A percentile compares a stretch with the other conserved stretches of the same genome.
These are phyloP conservation scores for Iris macrosiphon DNA, from an alignment of 106 monocot species.

Conservation along the genomic window DNA sequence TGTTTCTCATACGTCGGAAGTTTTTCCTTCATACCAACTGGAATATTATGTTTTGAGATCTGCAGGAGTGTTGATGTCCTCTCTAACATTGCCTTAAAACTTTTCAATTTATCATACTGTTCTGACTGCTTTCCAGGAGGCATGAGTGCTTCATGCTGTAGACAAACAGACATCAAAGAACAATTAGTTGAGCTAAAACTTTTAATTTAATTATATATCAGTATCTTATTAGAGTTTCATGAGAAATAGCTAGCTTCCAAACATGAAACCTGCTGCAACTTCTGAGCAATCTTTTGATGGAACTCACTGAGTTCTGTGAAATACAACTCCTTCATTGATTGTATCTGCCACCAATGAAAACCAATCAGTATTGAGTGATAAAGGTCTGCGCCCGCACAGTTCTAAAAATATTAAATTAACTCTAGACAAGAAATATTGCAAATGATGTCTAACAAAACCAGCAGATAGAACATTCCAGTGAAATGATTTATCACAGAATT, in stretches of 20 bases:
- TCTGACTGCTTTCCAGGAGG: slow-evolving; percentile 24
- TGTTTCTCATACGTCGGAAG: slow-evolving; percentile 46
- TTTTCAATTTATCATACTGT: slow-evolving; percentile 31
- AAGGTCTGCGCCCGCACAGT: no score
- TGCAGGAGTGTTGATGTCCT: slow-evolving; percentile 19
- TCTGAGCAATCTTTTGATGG: slow-evolving; percentile 40
- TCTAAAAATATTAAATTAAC: no score
- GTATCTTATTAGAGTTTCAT: not conserved
- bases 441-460: no score
- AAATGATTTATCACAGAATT: no score
- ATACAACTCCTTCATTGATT: slow-evolving; percentile 59
- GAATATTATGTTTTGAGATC: slow-evolving; percentile 26
- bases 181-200: not conserved
- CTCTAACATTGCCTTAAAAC: slow-evolving; percentile 25
- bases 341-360: slow-evolving; percentile 35
- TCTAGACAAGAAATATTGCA: no score
- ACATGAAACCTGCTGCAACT: slow-evolving; percentile 74
- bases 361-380: no score
- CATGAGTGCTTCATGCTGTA: slow-evolving; percentile 9
- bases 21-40: slow-evolving; percentile 28
- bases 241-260: not conserved
- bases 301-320: slow-evolving; percentile 46
- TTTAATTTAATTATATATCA: no score
- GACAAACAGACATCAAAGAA: slow-evolving; percentile 1
- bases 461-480: no score